These are phyloP conservation scores for Alloteropsis semialata DNA, from an alignment of 176 grass and related monocot species.

Conservation along the genomic window DNA sequence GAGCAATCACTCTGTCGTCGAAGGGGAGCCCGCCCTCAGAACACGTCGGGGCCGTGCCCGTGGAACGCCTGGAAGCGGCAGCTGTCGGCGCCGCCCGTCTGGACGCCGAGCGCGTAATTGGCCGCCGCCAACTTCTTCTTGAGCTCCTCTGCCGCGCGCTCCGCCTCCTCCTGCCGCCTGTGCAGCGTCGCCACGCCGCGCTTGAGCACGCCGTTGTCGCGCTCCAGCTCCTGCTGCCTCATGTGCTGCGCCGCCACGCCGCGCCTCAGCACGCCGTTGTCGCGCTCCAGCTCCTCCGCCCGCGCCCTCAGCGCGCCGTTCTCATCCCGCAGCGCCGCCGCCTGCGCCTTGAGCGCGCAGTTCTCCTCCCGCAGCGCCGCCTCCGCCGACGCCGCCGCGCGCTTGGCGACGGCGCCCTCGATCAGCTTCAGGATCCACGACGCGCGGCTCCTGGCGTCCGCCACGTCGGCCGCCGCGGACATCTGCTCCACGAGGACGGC, in stretches of 20 bases:
- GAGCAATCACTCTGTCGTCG: neutral
- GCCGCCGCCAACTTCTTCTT: constrained; percentile 25
- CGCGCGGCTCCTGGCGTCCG: constrained; percentile 1
- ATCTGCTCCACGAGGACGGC: constrained; percentile 18
- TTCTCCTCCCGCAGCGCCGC: neutral
- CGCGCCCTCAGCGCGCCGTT: neutral
- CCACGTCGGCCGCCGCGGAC: neutral
- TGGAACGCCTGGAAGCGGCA: constrained; percentile 10
- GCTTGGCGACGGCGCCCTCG: neutral
- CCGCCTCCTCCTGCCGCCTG: neutral
- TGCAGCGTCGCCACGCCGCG: neutral
- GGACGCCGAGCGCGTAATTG: constrained; percentile 21
- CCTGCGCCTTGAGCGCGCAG: neutral
- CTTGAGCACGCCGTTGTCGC: neutral
- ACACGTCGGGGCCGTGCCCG: neutral
- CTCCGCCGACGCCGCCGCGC: neutral
- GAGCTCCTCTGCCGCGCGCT: neutral
- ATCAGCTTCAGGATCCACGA: neutral
- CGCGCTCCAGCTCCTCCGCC: neutral
- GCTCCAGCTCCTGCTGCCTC: neutral
- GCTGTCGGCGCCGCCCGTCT: neutral
- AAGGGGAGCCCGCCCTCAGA: neutral
- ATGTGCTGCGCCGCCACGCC: constrained; percentile 7
- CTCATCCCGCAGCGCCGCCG: neutral
- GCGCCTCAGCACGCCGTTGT: neutral